Evolutionary conservation across 1,284 basidiomycete species (phyloP).

Genomic region (Leucoagaricus sp.): DNA sequence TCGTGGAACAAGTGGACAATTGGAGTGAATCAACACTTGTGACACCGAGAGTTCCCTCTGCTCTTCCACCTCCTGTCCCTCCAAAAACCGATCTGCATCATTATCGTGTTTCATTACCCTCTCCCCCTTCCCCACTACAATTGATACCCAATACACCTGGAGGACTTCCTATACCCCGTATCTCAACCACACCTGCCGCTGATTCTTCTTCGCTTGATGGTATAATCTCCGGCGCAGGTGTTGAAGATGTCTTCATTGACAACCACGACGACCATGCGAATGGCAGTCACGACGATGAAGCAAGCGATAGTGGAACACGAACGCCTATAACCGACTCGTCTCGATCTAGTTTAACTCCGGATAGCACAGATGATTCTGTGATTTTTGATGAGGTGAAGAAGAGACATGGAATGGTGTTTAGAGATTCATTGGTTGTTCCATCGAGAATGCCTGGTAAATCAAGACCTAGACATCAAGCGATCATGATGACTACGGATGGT

Average conservation of each 20-base stretch:
- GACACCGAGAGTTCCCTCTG: background rate
- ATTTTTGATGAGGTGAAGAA: slow-evolving; percentile 2
- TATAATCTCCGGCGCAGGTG: background rate
- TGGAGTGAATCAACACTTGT: background rate
- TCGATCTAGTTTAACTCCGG: background rate
- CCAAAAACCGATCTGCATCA: background rate
- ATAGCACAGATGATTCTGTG: background rate
- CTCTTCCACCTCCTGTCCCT: background rate
- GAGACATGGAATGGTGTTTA: slow-evolving; percentile 10
- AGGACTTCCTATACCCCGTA: slow-evolving; percentile 50
- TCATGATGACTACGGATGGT: slow-evolving; percentile 10
- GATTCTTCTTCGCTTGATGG: slow-evolving; percentile 25
- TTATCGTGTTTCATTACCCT: background rate
- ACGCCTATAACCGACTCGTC: background rate
- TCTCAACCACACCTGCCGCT: slow-evolving; percentile 51
- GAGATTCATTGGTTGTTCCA: slow-evolving; percentile 15
- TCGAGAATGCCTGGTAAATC: background rate
- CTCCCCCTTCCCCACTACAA: background rate
- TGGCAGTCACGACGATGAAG: background rate
- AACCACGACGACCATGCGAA: background rate
- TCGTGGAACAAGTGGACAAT: background rate
- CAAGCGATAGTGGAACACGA: background rate
- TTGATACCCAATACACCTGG: slow-evolving; percentile 25
- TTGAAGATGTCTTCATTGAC: background rate
- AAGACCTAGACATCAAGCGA: background rate